Evolutionary conservation across 768 basidiomycete species (phyloP), one percentile per base, ranked within the genome.

Genomic region (Epithele typhae): DNA sequence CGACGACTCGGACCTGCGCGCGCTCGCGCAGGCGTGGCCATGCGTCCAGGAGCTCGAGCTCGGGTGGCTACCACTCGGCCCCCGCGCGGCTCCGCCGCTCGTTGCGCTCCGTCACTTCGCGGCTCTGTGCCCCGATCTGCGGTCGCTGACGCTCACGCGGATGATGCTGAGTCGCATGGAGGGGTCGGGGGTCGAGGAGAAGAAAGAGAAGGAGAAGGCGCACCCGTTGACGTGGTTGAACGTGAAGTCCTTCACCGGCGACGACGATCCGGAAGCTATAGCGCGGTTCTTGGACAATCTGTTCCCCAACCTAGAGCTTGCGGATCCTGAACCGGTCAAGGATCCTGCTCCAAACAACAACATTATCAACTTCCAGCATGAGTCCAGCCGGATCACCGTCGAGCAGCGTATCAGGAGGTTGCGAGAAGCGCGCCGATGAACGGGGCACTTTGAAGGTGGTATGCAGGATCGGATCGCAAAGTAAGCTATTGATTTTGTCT

Each of bases 251-350:
- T 24, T n/a, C 23, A 12, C n/a, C 23, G 10, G 14, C 6, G 22
- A 8, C 3, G n/a, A 23, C 17, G 11, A 32, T 23, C 24, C 30
- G 21, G 24, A n/a, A 19, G 45, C 22, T 5, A 36, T 38, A 15
- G 50, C 50, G 27, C 36, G 41, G 18, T 51, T 43, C 41, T 5
- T 51, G 15, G 41, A 51, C 33, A 10, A 12, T 9, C 45, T 51
- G 6, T 51, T 51, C 32, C 50, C 50, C 12, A 19, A 34, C n/a
- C n/a, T 51, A 23, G 40, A 34, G 8, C 17, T 51, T n/a, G 1
- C n/a, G 4, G 50, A 43, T 25, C 19, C 21, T 11, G 35, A 37
- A 7, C 4, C 3, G 5, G 2, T 3, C 5, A 15, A 19, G 6
- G 10, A 17, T 14, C 1, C n/a, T n/a, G n/a, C n/a, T n/a, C n/a